Conservation (phyloP, 2,329 filamentous ascomycete species). For the Monilinia polystroma region DNA sequence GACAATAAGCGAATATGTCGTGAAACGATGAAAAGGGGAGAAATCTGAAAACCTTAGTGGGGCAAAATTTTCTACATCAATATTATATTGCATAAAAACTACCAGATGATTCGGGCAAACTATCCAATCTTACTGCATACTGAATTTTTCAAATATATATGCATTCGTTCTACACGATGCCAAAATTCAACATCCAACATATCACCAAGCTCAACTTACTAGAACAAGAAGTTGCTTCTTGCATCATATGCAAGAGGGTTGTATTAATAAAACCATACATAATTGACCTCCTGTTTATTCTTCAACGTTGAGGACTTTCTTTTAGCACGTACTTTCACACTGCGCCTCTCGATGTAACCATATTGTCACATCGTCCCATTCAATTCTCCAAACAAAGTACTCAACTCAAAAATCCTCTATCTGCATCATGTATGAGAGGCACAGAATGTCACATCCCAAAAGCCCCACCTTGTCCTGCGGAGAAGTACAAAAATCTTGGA, state of each 20-base stretch:
- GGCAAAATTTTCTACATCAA: too few relatives aligned
- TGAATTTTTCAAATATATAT: not conserved
- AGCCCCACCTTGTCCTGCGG: not conserved
- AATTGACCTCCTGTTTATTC: not conserved
- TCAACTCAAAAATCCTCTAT: not conserved
- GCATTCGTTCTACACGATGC: not conserved
- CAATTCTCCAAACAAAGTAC: not conserved
- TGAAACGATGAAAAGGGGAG: conserved; percentile 13
- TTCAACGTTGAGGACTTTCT: not conserved
- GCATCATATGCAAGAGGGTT: not conserved
- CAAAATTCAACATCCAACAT: not conserved
- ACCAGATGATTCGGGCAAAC: not conserved
- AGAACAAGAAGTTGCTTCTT: not conserved
- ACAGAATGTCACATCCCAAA: not conserved
- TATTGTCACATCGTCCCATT: not conserved
- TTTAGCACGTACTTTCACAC: not conserved
- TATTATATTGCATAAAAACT: not conserved
- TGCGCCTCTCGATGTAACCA: not conserved
- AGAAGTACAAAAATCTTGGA: not conserved
- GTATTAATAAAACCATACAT: not conserved
- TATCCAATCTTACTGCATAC: not conserved
- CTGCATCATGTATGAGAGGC: not conserved
- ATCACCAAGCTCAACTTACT: not conserved
- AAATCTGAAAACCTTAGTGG: not conserved
- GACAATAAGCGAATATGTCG: not conserved